Evolutionary conservation across 169 alveolate genomes (phyloP), one percentile per base, ranked within the genome.

Genomic region (Eimeria zaria): DNA sequence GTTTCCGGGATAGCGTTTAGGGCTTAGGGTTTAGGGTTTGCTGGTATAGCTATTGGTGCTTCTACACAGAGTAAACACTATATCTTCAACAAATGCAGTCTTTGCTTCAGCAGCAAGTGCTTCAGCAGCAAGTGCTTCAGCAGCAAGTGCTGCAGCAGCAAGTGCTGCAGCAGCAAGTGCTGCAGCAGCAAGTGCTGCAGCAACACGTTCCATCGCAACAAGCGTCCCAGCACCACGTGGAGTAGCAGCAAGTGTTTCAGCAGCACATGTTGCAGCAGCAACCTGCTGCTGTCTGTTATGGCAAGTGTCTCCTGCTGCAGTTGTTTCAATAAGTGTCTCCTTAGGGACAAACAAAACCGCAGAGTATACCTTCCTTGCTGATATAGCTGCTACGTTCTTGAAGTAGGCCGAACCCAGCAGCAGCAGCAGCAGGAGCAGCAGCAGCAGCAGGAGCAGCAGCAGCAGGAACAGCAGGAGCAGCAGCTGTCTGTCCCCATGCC

Each of bases 391-490:
- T n/a, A 0, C 48, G 30, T 16, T 80, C 64, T 53, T 80, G 36
- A 6, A 80, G 24, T 6, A 80, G 18, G 12, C 84, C 84, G 46
- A 60, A 60, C 11, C 30, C 69, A 60, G 81, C 53, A 36, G 14
- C 48, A 71, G 48, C 48, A 30, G 48, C 48, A 71, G 81, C 2
- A 67, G 41, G 8, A 33, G 41, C 1, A 67, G 78, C 24, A 74
- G 85, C 0, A 2, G 85, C 33, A 74, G 85, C 55, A n/a, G 64
- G 69, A 80, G 89, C 71, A 48, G 88, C 85, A 7, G 89, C 89
- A 78, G 89, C 46, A 55, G 91, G 55, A 55, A 76, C 76, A 83
- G 74, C 76, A 51, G 55, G 74, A 83, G 91, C 91, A 55, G 91
- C 91, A 41, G 91, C 18, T 12, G 76, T 7, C 39, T 16, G 22